phyloP scores from a whole-genome alignment of 1,284 basidiomycete genomes.

The Ceratobasidium sp. region DNA sequence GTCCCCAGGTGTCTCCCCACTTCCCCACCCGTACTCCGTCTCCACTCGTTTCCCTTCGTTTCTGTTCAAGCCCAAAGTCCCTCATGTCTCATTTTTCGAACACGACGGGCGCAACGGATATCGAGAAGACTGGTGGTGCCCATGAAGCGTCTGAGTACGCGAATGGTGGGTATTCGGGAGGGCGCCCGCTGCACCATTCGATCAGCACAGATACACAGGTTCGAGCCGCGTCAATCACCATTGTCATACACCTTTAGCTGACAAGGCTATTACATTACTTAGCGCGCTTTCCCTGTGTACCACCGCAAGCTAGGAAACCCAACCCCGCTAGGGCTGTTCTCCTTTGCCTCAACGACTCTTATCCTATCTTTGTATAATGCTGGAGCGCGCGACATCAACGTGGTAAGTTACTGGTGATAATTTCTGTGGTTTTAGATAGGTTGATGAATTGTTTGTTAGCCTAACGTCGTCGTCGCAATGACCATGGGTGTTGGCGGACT shows the following conservation, averaged over 20 bases:
- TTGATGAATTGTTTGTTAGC: slow-evolving; percentile 41
- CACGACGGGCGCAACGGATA: not conserved
- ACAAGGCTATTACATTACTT: too few relatives aligned
- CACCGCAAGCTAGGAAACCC: slow-evolving; percentile 62
- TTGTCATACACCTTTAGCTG: too few relatives aligned
- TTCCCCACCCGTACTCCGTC: not conserved
- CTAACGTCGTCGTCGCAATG: slow-evolving; percentile 59
- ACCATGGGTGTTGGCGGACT: slow-evolving; percentile 58
- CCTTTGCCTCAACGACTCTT: slow-evolving; percentile 67
- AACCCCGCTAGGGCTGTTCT: slow-evolving; percentile 63
- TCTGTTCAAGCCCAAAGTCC: not conserved
- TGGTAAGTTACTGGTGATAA: not conserved
- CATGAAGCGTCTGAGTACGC: not conserved
- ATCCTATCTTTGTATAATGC: slow-evolving; percentile 63
- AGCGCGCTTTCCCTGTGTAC: slow-evolving; percentile 44
- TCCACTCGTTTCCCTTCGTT: not conserved
- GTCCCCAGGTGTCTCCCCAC: not conserved
- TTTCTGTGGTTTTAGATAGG: not conserved
- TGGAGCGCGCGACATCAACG: slow-evolving; percentile 21
- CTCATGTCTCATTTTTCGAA: slow-evolving; percentile 8
- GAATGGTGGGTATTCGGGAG: slow-evolving; percentile 18
- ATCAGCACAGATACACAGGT: slow-evolving; percentile 42
- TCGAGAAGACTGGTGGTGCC: slow-evolving; percentile 7
- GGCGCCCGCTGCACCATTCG: not conserved
- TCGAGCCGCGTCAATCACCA: not conserved